Evolutionary conservation across 2,329 filamentous ascomycete species (phyloP), one percentile per base, ranked within the genome.

Genomic region (Aspergillus transmontanensis): DNA sequence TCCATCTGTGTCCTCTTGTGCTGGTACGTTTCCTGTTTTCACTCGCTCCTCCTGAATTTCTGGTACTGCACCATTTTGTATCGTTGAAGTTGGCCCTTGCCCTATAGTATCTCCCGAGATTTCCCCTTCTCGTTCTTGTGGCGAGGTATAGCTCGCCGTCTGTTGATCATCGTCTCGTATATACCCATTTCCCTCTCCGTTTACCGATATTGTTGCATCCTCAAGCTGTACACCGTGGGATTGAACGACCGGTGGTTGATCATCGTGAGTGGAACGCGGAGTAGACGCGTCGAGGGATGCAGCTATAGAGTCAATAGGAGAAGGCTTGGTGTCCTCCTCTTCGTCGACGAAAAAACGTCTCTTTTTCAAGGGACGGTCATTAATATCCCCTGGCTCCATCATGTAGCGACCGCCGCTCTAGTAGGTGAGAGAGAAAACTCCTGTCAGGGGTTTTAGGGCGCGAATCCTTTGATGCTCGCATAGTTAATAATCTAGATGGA

Each of bases 271-370:
- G 41, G 58, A 48, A 36, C 54, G 32, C 57, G 64, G 14, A 60
- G 53, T 46, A 54, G 68, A 65, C 64, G 68, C 69, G 69, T 75
- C 67, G 30, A 62, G 41, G 58, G 23, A 58, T 16, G 50, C 46
- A 26, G 60, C 46, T n/a, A 60, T 16, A 10, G 61, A 26, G 34
- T 59, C 59, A 30, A 48, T 48, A 46, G 59, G 43, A 21, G 63
- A 74, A 67, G 50, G 68, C 55, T 54, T 64, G 71, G 11, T 71
- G 60, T 62, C 61, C 41, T 63, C 66, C 56, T 70, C 69, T 32
- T 85, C 82, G 51, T 88, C 85, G 19, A 83, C 79, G 68, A 90
- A 89, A 76, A 89, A 89, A 32, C 87, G 84, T 64, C 85, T 81
- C 76, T 87, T 88, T 76, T 90, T 90, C 28, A 77, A 75, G 5